Evolutionary conservation across 164 flowering plant species (phyloP).

Genomic region (Magnolia officinalis): DNA sequence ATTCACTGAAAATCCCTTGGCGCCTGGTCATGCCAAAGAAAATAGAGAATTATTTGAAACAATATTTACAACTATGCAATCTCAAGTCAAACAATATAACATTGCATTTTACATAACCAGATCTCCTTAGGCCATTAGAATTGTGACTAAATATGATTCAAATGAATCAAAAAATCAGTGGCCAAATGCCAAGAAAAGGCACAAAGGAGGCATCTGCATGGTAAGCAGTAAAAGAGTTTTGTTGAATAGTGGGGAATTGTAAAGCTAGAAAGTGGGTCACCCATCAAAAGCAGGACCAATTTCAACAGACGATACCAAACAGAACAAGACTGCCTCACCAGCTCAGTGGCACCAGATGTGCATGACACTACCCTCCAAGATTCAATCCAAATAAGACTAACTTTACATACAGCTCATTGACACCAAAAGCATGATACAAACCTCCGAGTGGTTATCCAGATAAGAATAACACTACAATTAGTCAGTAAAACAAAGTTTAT

Average conservation of each 20-base stretch:
- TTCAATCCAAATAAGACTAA: neutral
- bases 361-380: neutral
- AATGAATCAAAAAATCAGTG: neutral
- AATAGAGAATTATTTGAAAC: conserved; percentile 1
- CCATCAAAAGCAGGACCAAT: neutral
- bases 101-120: neutral
- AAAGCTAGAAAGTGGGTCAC: neutral
- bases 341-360: neutral
- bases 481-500: too few species aligned
- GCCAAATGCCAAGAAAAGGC: too few species aligned
- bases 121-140: neutral
- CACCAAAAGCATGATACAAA: neutral
- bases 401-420: neutral
- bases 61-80: neutral
- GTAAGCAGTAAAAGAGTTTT: too few species aligned
- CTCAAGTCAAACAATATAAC: neutral
- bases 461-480: too few species aligned
- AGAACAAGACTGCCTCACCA: neutral
- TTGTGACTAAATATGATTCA: neutral
- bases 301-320: neutral
- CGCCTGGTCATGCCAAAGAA: conserved; percentile 52
- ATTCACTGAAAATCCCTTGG: conserved; percentile 66
- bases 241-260: neutral
- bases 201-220: too few species aligned
- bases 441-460: neutral